These are phyloP conservation scores for Myochromella boudieri DNA, from an alignment of 768 basidiomycete genomes.

Conservation along the genomic window DNA sequence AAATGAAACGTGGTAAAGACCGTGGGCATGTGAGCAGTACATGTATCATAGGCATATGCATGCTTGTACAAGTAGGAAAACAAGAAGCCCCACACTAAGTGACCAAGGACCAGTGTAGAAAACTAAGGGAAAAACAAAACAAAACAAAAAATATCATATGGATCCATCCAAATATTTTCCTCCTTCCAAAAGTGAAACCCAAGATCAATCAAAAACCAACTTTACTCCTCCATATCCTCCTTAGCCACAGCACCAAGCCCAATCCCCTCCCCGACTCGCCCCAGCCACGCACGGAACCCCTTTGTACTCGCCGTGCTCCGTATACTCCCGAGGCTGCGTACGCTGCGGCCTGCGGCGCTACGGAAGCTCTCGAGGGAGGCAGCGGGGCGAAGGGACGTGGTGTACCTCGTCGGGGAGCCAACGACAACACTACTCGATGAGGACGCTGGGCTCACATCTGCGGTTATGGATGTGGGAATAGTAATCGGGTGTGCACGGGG, in stretches of 20 bases:
- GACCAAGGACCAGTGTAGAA: no score
- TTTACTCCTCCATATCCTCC: neutral
- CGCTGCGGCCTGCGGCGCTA: conserved; percentile 41
- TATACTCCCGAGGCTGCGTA: conserved; percentile 41
- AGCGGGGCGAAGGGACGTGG: conserved; percentile 29
- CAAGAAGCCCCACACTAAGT: no score
- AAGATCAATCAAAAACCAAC: neutral
- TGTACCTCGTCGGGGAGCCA: conserved; percentile 10
- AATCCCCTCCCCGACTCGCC: conserved; percentile 29
- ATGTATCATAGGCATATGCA: no score
- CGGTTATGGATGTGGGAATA: neutral
- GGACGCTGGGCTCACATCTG: conserved; percentile 6
- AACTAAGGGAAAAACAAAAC: no score
- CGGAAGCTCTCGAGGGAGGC: conserved; percentile 50
- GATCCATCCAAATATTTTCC: neutral
- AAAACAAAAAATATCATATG: neutral
- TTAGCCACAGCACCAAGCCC: conserved; percentile 5
- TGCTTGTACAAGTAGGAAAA: no score
- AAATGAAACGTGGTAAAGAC: no score
- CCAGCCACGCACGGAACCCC: conserved; percentile 41
- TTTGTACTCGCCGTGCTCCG: conserved; percentile 40
- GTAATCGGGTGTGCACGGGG: neutral
- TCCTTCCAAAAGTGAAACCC: neutral
- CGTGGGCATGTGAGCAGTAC: no score
- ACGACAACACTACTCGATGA: neutral